Evolutionary conservation across 768 basidiomycete genomes (phyloP).

Genomic region (Hirschioporus abietinus): DNA sequence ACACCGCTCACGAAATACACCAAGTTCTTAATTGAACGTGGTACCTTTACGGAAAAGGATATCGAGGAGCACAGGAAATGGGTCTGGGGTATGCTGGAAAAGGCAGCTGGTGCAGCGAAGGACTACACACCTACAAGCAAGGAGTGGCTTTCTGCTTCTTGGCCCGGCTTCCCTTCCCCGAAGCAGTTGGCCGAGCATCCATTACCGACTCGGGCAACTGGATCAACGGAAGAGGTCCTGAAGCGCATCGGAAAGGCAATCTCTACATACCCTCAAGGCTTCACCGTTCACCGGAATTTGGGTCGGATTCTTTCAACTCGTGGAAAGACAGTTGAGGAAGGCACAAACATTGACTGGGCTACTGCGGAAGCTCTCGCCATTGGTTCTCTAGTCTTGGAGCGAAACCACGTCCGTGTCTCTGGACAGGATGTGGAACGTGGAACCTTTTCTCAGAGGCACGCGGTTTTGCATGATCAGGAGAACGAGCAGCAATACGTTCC

Average conservation of each 20-base stretch:
- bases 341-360: conserved; percentile 92
- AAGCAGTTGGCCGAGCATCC: conserved; percentile 90
- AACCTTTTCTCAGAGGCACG: conserved; percentile 98
- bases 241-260: conserved; percentile 83
- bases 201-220: conserved; percentile 87
- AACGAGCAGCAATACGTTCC: conserved; percentile 90
- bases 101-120: conserved; percentile 87
- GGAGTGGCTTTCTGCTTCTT: conserved; percentile 97
- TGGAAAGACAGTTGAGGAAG: conserved; percentile 89
- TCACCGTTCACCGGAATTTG: conserved; percentile 88
- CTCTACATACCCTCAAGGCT: conserved; percentile 79
- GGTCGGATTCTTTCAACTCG: conserved; percentile 85
- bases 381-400: conserved; percentile 88
- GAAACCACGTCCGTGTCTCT: conserved; percentile 89
- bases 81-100: conserved; percentile 99
- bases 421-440: conserved; percentile 99
- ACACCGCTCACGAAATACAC: conserved; percentile 90
- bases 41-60: conserved; percentile 92
- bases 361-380: conserved; percentile 98
- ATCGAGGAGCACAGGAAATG: conserved; percentile 98
- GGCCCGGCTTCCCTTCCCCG: conserved; percentile 98
- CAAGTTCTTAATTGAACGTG: conserved; percentile 83
- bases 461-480: conserved; percentile 92
- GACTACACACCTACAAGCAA: conserved; percentile 93
- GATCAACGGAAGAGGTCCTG: conserved; percentile 68